These are phyloP conservation scores for Pythium chondricola DNA, from an alignment of 352 stramenopile species.

Conservation along the genomic window DNA sequence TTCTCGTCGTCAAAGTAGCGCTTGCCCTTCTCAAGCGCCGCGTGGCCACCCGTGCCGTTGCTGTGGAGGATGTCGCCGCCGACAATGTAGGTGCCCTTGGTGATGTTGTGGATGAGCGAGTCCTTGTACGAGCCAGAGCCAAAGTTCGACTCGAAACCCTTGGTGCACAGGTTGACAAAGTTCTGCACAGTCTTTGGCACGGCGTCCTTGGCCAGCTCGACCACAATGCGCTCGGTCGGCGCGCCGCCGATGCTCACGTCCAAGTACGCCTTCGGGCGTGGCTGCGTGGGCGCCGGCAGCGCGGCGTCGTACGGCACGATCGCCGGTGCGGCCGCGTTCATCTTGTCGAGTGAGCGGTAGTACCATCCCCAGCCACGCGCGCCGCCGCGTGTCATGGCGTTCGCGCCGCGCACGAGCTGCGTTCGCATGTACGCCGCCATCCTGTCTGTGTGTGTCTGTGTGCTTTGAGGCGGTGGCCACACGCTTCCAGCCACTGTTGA, in stretches of 20 bases:
- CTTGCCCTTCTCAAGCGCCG: slow-evolving; percentile 57
- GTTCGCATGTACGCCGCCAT: slow-evolving; percentile 60
- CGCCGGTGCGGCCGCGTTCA: slow-evolving; percentile 63
- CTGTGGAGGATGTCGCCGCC: slow-evolving; percentile 68
- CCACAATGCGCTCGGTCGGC: slow-evolving; percentile 65
- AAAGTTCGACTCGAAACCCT: slow-evolving; percentile 58
- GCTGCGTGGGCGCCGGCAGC: slow-evolving; percentile 38
- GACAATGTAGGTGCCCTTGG: slow-evolving; percentile 72
- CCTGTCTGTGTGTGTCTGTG: slow-evolving; percentile 4
- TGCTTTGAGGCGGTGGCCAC: slow-evolving; percentile 11
- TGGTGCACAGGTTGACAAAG: slow-evolving; percentile 69
- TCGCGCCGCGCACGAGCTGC: slow-evolving; percentile 48
- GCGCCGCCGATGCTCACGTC: slow-evolving; percentile 80
- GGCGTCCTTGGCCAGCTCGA: slow-evolving; percentile 81
- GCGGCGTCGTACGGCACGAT: slow-evolving; percentile 60
- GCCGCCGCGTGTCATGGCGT: slow-evolving; percentile 49
- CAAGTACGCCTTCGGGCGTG: slow-evolving; percentile 68
- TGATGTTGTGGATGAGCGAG: slow-evolving; percentile 82
- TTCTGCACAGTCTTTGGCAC: slow-evolving; percentile 71
- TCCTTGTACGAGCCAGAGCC: slow-evolving; percentile 76
- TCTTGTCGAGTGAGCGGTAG: slow-evolving; percentile 77
- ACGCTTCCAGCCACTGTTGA: slow-evolving; percentile 30
- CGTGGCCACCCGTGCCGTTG: slow-evolving; percentile 70
- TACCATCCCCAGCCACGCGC: slow-evolving; percentile 79
- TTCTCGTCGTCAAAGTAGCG: slow-evolving; percentile 86